Evolutionary conservation across 2,329 filamentous ascomycete genomes (phyloP).

Genomic region (Sporothrix curviconia): DNA sequence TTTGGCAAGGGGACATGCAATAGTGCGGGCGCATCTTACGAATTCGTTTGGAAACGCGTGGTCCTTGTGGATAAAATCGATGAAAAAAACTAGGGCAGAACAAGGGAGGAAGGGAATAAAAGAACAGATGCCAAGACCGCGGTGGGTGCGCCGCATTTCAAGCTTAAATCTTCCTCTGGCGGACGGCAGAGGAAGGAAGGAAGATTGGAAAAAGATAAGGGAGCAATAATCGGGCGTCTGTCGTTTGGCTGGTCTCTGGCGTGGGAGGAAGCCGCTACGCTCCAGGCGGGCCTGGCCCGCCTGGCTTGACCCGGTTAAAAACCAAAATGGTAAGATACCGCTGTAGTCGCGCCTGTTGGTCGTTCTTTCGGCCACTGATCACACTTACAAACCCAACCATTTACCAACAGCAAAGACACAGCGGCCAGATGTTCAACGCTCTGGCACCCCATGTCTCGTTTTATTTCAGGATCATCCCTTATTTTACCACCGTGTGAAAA

Average conservation of each 20-base stretch:
- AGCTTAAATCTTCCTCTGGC: conserved; percentile 21
- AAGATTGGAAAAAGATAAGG: not conserved
- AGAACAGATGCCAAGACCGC: conserved; percentile 15
- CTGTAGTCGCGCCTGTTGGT: too few species aligned
- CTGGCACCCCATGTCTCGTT: too few species aligned
- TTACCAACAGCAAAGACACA: too few species aligned
- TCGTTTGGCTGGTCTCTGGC: not conserved
- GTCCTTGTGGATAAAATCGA: not conserved
- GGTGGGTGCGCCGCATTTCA: conserved; percentile 25
- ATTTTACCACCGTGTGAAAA: too few species aligned
- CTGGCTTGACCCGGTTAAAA: too few species aligned
- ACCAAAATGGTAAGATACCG: too few species aligned
- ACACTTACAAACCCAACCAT: too few species aligned
- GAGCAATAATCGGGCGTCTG: not conserved
- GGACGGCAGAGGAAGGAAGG: not conserved
- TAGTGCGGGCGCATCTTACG: conserved; percentile 1
- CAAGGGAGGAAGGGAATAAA: not conserved
- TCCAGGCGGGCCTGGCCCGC: too few species aligned
- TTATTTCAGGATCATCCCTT: too few species aligned
- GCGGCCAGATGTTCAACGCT: too few species aligned
- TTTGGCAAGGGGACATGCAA: not conserved
- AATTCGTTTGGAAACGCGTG: conserved; percentile 1
- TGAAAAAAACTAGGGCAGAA: not conserved
- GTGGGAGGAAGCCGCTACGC: too few species aligned
- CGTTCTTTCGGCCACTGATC: too few species aligned